phyloP scores from a whole-genome alignment of 2,329 filamentous ascomycete species.

The Xylaria arbuscula region DNA sequence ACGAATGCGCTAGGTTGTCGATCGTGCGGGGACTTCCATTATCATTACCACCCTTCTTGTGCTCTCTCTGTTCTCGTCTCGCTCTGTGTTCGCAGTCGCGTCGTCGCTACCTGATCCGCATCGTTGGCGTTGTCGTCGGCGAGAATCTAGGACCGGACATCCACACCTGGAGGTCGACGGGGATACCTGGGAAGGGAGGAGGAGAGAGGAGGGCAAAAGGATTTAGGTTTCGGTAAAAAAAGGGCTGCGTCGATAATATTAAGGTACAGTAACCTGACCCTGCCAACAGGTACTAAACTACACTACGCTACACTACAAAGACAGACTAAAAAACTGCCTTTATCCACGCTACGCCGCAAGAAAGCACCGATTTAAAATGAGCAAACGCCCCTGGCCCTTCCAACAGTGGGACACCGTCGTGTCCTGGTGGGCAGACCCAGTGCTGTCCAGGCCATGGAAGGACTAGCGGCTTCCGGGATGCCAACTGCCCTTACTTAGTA shows the following conservation, averaged over 20 bases:
- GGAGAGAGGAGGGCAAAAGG: slow-evolving; percentile 15
- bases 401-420: slow-evolving; percentile 29
- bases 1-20: slow-evolving; percentile 48
- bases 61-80: slow-evolving; percentile 27
- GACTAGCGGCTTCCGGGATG: slow-evolving; percentile 14
- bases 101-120: slow-evolving; percentile 47
- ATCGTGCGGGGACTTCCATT: slow-evolving; percentile 49
- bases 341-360: slow-evolving; percentile 21
- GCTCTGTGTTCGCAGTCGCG: slow-evolving; percentile 39
- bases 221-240: slow-evolving; percentile 2
- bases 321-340: not conserved
- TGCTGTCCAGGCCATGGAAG: not conserved
- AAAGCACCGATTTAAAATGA: slow-evolving; percentile 49
- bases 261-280: not conserved
- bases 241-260: slow-evolving; percentile 40
- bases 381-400: slow-evolving; percentile 35
- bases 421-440: not conserved
- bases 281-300: no score
- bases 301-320: slow-evolving; percentile 2
- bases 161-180: slow-evolving; percentile 33
- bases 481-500: not conserved
- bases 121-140: slow-evolving; percentile 40
- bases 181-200: slow-evolving; percentile 25
- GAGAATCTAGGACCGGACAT: slow-evolving; percentile 40
- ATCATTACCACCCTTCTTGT: slow-evolving; percentile 43